These are phyloP conservation scores for Ceriops zippeliana DNA, from an alignment of 345 rosid genomes.

Conservation along the genomic window DNA sequence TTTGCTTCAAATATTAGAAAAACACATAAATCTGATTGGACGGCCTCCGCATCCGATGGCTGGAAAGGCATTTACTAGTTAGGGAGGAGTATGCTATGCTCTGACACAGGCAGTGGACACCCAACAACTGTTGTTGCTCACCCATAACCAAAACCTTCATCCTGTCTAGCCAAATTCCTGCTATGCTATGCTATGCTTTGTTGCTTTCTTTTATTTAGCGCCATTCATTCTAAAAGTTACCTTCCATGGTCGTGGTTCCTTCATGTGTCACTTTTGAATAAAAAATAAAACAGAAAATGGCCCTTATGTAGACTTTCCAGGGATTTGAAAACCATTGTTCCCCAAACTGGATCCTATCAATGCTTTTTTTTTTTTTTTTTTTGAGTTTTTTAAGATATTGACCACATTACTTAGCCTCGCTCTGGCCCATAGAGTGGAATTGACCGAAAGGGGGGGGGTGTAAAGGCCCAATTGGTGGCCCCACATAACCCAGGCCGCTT, in stretches of 20 bases:
- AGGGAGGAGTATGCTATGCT: neutral
- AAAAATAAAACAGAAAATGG: neutral
- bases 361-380: neutral
- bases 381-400: neutral
- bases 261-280: neutral
- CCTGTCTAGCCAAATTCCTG: constrained; percentile 12
- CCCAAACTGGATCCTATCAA: neutral
- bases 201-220: neutral
- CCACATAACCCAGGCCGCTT: constrained; percentile 1
- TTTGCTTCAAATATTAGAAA: constrained; percentile 27
- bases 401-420: neutral
- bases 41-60: neutral
- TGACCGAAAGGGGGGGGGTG: neutral
- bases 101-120: neutral
- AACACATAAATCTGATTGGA: constrained; percentile 23
- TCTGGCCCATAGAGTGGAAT: neutral
- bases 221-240: constrained; percentile 17
- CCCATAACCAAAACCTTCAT: constrained; percentile 8
- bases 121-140: neutral
- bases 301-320: no score
- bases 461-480: neutral
- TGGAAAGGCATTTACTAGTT: neutral
- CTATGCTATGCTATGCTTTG: constrained; percentile 1
- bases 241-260: constrained; percentile 19
- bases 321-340: neutral